Evolutionary conservation across 352 stramenopile species (phyloP), one percentile per base, ranked within the genome.

Genomic region (Globisporangium middletonii): DNA sequence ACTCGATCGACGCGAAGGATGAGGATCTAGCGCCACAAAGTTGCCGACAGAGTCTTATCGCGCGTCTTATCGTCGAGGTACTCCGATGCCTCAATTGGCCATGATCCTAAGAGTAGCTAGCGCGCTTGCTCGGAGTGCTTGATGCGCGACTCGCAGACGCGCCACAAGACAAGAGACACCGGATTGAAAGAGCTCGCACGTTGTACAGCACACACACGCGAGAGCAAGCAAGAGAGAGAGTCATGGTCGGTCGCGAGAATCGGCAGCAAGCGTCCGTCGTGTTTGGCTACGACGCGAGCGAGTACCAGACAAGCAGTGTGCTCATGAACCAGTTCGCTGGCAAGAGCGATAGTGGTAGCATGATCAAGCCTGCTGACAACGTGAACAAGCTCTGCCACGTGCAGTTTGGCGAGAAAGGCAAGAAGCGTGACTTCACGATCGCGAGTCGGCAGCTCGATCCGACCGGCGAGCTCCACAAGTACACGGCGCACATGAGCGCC

Each of bases 321-420:
- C 59, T 66, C 23, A 86, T 87, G 69, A 83, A 83, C 41, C 60
- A 78, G 45, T 63, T 69, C 47, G 64, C 70, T 3, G 72, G 64
- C 19, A 56, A 64, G 42, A 45, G 47, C n/a, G 9, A n/a, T 16
- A 52, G 57, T 12, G n/a, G 27, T 9, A 50, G 48, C 50, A 7
- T 54, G 11, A 56, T 53, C 35, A 68, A 63, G 15, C 41, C 52
- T 19, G 27, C 52, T 16, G 59, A 66, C 30, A 88, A 88, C 49
- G 55, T 76, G 18, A 89, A 88, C 57, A 89, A 84, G 59, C 53
- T 77, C 49, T 88, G 67, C 28, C 73, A 87, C 48, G 77, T 89
- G 18, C 63, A 86, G 44, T 87, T 89, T 59, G 81, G 81, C 15
- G 73, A 87, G 37, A 71, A 69, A 9, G 77, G 76, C 11, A 78